phyloP scores from a whole-genome alignment of 768 basidiomycete species.

The Lyophyllum decastes region DNA sequence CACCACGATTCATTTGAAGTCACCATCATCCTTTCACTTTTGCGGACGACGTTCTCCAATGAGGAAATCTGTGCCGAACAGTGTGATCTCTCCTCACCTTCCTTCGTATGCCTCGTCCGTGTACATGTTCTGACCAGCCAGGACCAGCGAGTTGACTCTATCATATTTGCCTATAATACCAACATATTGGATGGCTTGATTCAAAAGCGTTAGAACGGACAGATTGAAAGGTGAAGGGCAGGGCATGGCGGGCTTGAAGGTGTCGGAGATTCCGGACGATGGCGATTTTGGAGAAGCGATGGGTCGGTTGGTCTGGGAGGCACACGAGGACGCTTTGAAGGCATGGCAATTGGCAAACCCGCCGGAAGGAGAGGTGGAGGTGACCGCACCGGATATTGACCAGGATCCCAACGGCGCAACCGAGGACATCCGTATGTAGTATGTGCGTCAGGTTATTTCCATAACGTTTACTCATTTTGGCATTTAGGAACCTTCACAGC shows the following conservation, averaged over 20 bases:
- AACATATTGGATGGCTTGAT: constrained; percentile 66
- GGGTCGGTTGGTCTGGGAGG: constrained; percentile 77
- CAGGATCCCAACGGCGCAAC: background rate
- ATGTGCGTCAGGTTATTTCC: background rate
- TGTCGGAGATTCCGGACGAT: constrained; percentile 53
- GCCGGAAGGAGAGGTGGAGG: constrained; percentile 7
- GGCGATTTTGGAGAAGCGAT: constrained; percentile 68
- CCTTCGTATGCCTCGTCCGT: constrained; percentile 72
- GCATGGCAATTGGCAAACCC: constrained; percentile 58
- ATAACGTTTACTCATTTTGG: background rate
- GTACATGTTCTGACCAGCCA: constrained; percentile 63
- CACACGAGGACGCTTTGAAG: constrained; percentile 66
- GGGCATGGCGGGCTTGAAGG: constrained; percentile 25
- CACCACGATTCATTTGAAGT: constrained; percentile 55
- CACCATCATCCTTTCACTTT: constrained; percentile 61
- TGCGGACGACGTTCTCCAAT: constrained; percentile 72
- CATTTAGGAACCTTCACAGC: background rate
- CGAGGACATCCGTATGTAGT: constrained; percentile 7
- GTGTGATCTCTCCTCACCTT: constrained; percentile 68
- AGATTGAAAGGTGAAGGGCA: constrained; percentile 28
- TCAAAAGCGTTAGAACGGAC: too few species aligned
- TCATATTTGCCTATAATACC: constrained; percentile 78
- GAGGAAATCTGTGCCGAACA: constrained; percentile 79
- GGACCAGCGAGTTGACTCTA: constrained; percentile 72
- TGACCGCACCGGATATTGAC: constrained; percentile 15